Conservation (phyloP, 129 eudicot species). For the Calendula officinalis region DNA sequence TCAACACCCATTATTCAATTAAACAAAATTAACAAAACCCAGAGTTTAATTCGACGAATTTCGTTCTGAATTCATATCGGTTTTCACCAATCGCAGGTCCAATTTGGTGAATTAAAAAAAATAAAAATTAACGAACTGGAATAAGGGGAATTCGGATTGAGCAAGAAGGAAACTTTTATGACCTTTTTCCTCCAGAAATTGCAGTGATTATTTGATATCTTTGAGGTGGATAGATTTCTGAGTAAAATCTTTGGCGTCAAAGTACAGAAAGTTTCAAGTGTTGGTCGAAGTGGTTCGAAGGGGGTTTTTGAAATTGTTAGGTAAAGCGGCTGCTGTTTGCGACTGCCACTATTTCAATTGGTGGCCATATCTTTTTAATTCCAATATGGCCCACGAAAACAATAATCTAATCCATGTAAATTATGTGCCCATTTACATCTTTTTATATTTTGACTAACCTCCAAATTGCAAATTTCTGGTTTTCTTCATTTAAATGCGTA, state of each 20-base stretch:
- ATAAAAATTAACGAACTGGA: conserved; percentile 4
- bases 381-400: no score
- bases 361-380: no score
- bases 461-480: no score
- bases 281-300: neutral
- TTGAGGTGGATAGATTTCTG: neutral
- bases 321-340: conserved; percentile 19
- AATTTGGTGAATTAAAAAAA: conserved; percentile 13
- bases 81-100: conserved; percentile 2
- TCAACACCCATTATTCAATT: conserved; percentile 22
- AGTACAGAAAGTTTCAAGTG: conserved; percentile 14
- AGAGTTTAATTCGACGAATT: conserved; percentile 17
- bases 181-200: conserved; percentile 3
- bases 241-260: conserved; percentile 12
- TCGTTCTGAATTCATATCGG: conserved; percentile 10
- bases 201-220: no score
- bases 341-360: no score
- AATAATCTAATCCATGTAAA: no score
- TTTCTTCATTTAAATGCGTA: no score
- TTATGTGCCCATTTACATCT: no score
- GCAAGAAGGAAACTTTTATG: neutral
- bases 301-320: conserved; percentile 18
- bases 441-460: no score
- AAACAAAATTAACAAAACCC: neutral
- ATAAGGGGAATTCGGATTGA: conserved; percentile 1